Base-by-base conservation (phyloP, 176 grass and related monocot species). In the Carex pumila region DNA sequence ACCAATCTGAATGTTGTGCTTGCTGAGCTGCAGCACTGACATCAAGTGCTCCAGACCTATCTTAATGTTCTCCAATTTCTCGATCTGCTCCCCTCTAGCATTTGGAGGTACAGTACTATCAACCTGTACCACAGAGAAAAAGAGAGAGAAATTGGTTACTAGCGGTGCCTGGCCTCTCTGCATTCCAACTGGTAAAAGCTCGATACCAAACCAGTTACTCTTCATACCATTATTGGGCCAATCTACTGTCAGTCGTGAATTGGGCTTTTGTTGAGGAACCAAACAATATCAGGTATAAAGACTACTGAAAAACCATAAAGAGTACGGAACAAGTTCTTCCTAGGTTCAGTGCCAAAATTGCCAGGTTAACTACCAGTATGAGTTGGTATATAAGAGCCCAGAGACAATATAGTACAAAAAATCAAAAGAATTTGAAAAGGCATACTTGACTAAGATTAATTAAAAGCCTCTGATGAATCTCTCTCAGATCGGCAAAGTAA, bases 31-130 rank as follows among this genome's bases (percentile, higher is more conserved):
- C 79, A 98, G 39, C 41, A 90, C 0, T 3, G 84, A 45, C 67
- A 98, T 84, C 55, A 54, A 83, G 39, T 79, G 85, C 19, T 94
- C 92, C 82, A 98, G 62, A 65, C 89, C 53, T 0, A 1, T 0
- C 79, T 93, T 94, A 80, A 90, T 93, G 34, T 0, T 43, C 61
- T 91, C 93, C 88, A 98, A 86, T 77, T 62, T 98, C 2, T 94
- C 92, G 76, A 90, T 84, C 19, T 91, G 92, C 0, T 94, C 92
- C 45, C 78, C n/a, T 63, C 78, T 94, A 64, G 79, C 84, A 70
- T 67, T 53, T 0, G 73, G 12, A 61, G 78, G 86, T 31, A 89
- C 60, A 7, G 83, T 54, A 76, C 3, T 86, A 57, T 98, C 92
- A 65, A 92, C 32, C 69, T 91, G 77, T 55, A 85, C 17, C 50